Percentiles rank a stretch among this genome's conserved stretches.
phyloP scores from a whole-genome alignment of 345 rosid species.

The sweet orange (Citrus sinensis) region DVS_A1.0 CM039163.1:40599501-40600000 shows the following conservation, averaged over 20 bases:
- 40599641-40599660: conserved; percentile 70
- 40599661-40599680: conserved; percentile 33
- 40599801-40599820: neutral
- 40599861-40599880: neutral
- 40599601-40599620: conserved; percentile 51
- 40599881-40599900: neutral
- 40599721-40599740: neutral
- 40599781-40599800: neutral
- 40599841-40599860: neutral
- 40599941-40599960: neutral
- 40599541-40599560: conserved; percentile 55
- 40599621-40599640: conserved; percentile 67
- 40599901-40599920: neutral
- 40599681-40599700: conserved; percentile 15
- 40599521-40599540: conserved; percentile 44
- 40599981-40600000: no score
- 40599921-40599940: neutral
- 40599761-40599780: conserved; percentile 2
- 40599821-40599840: neutral
- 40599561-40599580: conserved; percentile 52
- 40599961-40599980: neutral
- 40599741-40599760: neutral
- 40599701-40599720: neutral
- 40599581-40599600: conserved; percentile 63
- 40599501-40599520: conserved; percentile 15